A percentile compares a stretch with the other conserved stretches of the same genome.
Evolutionary conservation across 2,329 filamentous ascomycete species (phyloP).

Genomic region (Botrytis porri): DNA sequence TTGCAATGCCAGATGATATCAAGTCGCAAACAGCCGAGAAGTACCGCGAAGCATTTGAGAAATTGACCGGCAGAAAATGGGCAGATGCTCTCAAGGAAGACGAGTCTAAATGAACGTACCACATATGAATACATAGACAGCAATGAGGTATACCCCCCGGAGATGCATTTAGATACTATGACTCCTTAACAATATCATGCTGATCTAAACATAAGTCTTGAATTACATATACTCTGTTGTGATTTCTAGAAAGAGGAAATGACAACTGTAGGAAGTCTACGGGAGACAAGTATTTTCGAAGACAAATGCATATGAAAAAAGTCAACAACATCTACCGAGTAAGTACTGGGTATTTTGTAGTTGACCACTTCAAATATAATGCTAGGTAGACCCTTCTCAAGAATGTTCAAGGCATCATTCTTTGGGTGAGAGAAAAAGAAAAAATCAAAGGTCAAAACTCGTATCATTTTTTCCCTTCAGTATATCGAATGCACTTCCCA

Average conservation of each 20-base stretch:
- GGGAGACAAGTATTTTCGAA: not conserved
- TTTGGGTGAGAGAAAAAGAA: not conserved
- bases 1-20: constrained; percentile 69
- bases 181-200: not conserved
- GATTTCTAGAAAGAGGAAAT: not conserved
- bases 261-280: not conserved
- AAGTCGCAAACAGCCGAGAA: constrained; percentile 65
- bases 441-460: not conserved
- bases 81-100: constrained; percentile 22
- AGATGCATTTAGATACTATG: not conserved
- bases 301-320: not conserved
- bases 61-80: constrained; percentile 58
- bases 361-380: not conserved
- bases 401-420: constrained; percentile 8
- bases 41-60: constrained; percentile 74
- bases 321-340: constrained; percentile 5
- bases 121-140: constrained; percentile 3
- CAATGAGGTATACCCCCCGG: not conserved
- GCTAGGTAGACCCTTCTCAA: not conserved
- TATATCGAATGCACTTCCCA: not conserved
- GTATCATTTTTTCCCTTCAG: not conserved
- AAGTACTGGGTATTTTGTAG: not conserved
- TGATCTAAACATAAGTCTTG: not conserved
- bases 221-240: not conserved
- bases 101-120: not conserved